These are phyloP conservation scores for Terfezia boudieri DNA, from an alignment of 495 filamentous ascomycete species.

Conservation along the genomic window DNA sequence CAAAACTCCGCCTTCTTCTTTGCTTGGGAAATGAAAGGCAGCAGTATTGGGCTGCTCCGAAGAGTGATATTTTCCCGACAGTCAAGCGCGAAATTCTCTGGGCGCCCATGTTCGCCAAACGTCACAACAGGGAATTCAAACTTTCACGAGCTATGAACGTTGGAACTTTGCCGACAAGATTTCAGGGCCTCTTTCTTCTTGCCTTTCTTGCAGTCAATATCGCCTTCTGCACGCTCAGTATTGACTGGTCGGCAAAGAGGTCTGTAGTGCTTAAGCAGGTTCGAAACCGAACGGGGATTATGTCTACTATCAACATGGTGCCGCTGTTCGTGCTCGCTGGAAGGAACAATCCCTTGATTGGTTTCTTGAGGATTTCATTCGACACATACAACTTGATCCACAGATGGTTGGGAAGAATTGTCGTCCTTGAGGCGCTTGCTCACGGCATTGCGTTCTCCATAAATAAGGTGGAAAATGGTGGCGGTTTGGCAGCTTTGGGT, in stretches of 20 bases:
- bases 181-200: conserved; percentile 54
- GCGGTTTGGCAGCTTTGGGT: conserved; percentile 27
- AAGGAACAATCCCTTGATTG: conserved; percentile 83
- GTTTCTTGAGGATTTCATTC: conserved; percentile 64
- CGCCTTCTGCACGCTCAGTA: conserved; percentile 52
- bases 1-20: conserved; percentile 47
- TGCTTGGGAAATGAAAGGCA: conserved; percentile 45
- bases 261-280: conserved; percentile 38
- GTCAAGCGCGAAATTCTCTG: conserved; percentile 67
- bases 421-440: conserved; percentile 50
- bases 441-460: conserved; percentile 47
- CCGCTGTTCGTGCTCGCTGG: conserved; percentile 71
- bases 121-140: conserved; percentile 75
- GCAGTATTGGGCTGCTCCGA: conserved; percentile 29
- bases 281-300: conserved; percentile 62
- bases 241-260: conserved; percentile 33
- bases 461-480: conserved; percentile 7
- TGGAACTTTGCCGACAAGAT: conserved; percentile 68
- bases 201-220: conserved; percentile 56
- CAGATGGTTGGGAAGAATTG: conserved; percentile 80
- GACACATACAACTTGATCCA: conserved; percentile 93
- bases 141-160: conserved; percentile 70
- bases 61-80: conserved; percentile 32
- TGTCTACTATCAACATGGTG: conserved; percentile 78
- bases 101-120: conserved; percentile 55